A percentile compares a stretch with the other conserved stretches of the same genome.
These are phyloP conservation scores for Trichoderma afroharzianum DNA, from an alignment of 2,329 filamentous ascomycete genomes.

Conservation along the genomic window DNA sequence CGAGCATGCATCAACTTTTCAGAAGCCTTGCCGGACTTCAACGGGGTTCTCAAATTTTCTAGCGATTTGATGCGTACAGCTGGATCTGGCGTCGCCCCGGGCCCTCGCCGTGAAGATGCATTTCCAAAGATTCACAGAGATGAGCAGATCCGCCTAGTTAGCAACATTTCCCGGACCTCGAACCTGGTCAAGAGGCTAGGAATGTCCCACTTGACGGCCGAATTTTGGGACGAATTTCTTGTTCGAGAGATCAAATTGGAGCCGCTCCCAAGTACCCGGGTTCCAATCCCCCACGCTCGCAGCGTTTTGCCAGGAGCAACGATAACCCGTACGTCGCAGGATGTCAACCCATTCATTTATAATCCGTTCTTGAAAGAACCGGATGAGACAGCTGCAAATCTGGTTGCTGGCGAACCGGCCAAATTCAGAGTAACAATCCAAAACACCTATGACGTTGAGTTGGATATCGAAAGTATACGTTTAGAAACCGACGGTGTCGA, in stretches of 20 bases:
- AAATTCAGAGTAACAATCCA: conserved; percentile 81
- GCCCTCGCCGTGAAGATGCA: conserved; percentile 63
- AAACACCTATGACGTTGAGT: conserved; percentile 89
- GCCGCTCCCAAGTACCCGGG: conserved; percentile 54
- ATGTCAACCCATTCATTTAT: conserved; percentile 85
- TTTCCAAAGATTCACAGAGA: conserved; percentile 70
- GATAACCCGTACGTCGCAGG: conserved; percentile 52
- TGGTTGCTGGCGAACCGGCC: conserved; percentile 75
- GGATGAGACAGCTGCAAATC: conserved; percentile 60
- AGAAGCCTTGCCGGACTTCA: conserved; percentile 88
- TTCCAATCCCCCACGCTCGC: conserved; percentile 63
- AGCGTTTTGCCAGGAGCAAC: conserved; percentile 50
- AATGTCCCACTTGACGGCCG: conserved; percentile 64
- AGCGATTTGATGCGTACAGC: conserved; percentile 78
- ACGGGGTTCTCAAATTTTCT: conserved; percentile 84
- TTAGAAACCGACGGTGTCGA: conserved; percentile 70
- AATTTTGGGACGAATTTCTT: conserved; percentile 97
- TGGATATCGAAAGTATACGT: conserved; percentile 79
- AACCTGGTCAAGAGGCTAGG: conserved; percentile 73
- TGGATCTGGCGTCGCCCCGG: conserved; percentile 74
- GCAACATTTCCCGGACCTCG: conserved; percentile 82
- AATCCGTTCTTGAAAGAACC: conserved; percentile 80
- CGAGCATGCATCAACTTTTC: conserved; percentile 90
- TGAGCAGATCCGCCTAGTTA: conserved; percentile 79
- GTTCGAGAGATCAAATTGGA: conserved; percentile 73